A percentile compares a stretch with the other conserved stretches of the same genome.
Evolutionary conservation across 1,284 basidiomycete species (phyloP).

Genomic region (Apiotrichum gamsii): DNA sequence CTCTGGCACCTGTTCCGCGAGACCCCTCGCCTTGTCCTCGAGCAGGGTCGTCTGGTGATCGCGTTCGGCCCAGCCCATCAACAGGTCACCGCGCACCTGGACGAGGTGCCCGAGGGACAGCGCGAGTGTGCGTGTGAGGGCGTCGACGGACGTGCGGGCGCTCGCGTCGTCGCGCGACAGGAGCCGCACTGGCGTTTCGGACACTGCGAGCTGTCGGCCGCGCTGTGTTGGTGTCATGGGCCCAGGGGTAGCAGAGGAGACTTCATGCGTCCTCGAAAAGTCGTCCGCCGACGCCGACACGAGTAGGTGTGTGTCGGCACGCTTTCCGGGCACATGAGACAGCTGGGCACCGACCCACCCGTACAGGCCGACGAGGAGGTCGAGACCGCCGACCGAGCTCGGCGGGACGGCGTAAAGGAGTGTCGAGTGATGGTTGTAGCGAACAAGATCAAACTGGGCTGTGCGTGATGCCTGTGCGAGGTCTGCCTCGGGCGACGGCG

Average conservation of each 20-base stretch:
- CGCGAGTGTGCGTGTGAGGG: slow-evolving; percentile 27
- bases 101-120: slow-evolving; percentile 30
- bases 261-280: slow-evolving; percentile 1
- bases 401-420: slow-evolving; percentile 44
- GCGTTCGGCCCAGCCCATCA: slow-evolving; percentile 34
- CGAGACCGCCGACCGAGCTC: slow-evolving; percentile 39
- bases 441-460: slow-evolving; percentile 40
- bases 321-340: slow-evolving; percentile 18
- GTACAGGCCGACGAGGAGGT: slow-evolving; percentile 42
- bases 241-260: background rate
- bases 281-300: slow-evolving; percentile 2
- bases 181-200: slow-evolving; percentile 20
- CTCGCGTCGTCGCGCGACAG: slow-evolving; percentile 15
- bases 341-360: slow-evolving; percentile 39
- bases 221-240: slow-evolving; percentile 17
- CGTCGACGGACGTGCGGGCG: slow-evolving; percentile 9
- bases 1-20: slow-evolving; percentile 9
- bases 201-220: slow-evolving; percentile 13
- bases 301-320: slow-evolving; percentile 13
- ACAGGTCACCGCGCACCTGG: slow-evolving; percentile 25
- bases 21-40: slow-evolving; percentile 23
- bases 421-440: slow-evolving; percentile 44
- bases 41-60: slow-evolving; percentile 30
- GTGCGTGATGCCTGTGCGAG: slow-evolving; percentile 34
- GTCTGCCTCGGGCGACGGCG: slow-evolving; percentile 13